Percentiles rank a stretch among this genome's conserved stretches.
phyloP scores from a whole-genome alignment of 352 stramenopile genomes.

The Globisporangium iwayamae region DNA sequence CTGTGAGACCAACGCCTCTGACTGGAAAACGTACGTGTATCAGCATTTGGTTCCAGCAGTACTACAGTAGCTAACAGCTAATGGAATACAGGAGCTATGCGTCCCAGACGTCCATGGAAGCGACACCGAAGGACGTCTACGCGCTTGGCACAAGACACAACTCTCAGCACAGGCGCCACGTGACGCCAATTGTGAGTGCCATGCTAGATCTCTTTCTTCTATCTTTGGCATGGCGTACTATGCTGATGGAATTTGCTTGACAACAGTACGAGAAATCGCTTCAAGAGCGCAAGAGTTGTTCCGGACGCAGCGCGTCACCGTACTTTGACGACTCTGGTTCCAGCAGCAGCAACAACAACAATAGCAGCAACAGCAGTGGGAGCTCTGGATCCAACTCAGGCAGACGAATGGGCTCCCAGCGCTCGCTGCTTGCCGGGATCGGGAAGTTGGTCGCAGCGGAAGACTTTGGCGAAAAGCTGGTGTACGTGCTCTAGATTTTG shows the following conservation, averaged over 20 bases:
- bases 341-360: not conserved
- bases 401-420: slow-evolving; percentile 42
- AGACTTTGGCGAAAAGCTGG: slow-evolving; percentile 34
- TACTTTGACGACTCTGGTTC: slow-evolving; percentile 18
- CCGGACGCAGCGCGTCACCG: not conserved
- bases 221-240: not conserved
- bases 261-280: slow-evolving; percentile 28
- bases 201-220: not conserved
- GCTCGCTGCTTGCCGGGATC: slow-evolving; percentile 72
- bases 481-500: slow-evolving; percentile 23
- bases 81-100: slow-evolving; percentile 45
- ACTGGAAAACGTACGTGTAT: slow-evolving; percentile 69
- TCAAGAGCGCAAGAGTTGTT: slow-evolving; percentile 7
- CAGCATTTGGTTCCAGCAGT: too few species aligned
- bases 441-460: slow-evolving; percentile 66
- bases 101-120: slow-evolving; percentile 52
- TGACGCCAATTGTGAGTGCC: slow-evolving; percentile 45
- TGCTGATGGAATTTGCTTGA: not conserved
- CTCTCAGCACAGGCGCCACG: slow-evolving; percentile 58
- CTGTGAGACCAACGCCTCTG: slow-evolving; percentile 28
- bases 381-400: slow-evolving; percentile 35
- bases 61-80: not conserved
- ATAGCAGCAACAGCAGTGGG: slow-evolving; percentile 14
- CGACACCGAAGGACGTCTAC: slow-evolving; percentile 19
- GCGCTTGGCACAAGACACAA: slow-evolving; percentile 37